These are phyloP conservation scores for Calamus simplicifolius DNA, from an alignment of 176 grass and related monocot genomes.

Conservation along the genomic window DNA sequence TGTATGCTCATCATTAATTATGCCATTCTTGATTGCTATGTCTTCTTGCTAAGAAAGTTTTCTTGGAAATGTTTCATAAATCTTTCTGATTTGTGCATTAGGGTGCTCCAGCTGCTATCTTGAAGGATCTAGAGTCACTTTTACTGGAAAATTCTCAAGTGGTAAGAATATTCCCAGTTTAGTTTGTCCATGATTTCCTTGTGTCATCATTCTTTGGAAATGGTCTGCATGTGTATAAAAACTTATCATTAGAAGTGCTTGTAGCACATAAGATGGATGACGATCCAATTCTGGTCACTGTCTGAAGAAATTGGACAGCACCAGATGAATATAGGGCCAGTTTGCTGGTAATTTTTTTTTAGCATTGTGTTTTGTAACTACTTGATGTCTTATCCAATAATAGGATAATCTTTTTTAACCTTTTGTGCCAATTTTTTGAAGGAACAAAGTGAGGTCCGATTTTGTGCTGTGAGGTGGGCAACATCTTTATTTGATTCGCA, in stretches of 20 bases:
- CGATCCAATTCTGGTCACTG: no score
- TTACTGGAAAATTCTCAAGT: conserved; percentile 72
- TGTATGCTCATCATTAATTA: no score
- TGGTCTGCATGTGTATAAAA: no score
- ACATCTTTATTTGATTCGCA: conserved; percentile 63
- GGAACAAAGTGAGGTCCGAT: conserved; percentile 87
- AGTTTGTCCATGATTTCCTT: conserved; percentile 1
- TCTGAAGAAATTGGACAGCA: no score
- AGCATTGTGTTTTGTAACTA: no score
- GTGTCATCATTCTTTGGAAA: not conserved
- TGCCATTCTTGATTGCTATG: no score
- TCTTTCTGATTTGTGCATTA: conserved; percentile 28
- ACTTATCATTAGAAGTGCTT: no score
- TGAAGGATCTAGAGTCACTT: conserved; percentile 64
- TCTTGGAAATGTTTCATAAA: not conserved
- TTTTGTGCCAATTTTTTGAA: conserved; percentile 32
- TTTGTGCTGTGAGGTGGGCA: conserved; percentile 89
- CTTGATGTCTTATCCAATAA: no score
- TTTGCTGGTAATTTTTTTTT: no score
- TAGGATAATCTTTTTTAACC: conserved; percentile 14
- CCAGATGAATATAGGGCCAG: no score
- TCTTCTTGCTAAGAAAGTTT: no score
- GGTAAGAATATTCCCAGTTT: conserved; percentile 25
- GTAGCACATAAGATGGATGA: no score
- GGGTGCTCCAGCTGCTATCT: conserved; percentile 58